Conservation (phyloP, 192 early-diverging fungal species). For the Dimargaris cristalligena region DNA sequence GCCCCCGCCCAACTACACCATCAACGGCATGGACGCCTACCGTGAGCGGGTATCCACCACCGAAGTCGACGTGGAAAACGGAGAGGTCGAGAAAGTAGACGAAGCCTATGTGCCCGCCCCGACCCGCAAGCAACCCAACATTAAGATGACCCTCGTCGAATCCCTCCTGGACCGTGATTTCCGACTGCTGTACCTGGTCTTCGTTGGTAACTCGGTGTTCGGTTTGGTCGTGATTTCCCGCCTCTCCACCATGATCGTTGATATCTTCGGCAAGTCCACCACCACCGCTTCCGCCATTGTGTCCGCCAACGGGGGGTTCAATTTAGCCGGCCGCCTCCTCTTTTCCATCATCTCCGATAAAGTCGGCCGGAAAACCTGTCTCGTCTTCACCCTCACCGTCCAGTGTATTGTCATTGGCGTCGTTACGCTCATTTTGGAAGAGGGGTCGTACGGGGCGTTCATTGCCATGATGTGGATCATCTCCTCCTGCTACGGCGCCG, state of each 20-base stretch:
- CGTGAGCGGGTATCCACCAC: constrained; percentile 15
- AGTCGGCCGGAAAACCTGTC: constrained; percentile 41
- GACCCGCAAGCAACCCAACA: not conserved
- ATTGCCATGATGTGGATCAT: constrained; percentile 36
- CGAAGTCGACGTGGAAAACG: constrained; percentile 10
- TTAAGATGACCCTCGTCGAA: constrained; percentile 27
- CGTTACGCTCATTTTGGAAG: constrained; percentile 36
- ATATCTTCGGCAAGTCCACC: constrained; percentile 28
- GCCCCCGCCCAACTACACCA: constrained; percentile 46
- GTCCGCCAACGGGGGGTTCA: constrained; percentile 41
- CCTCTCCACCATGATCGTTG: constrained; percentile 32
- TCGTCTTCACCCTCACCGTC: constrained; percentile 33
- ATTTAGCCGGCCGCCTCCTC: constrained; percentile 37
- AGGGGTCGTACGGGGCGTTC: constrained; percentile 34
- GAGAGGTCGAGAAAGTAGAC: not conserved
- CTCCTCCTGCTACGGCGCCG: constrained; percentile 55
- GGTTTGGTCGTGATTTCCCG: constrained; percentile 43
- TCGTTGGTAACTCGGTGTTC: constrained; percentile 40
- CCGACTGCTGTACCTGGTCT: constrained; percentile 39
- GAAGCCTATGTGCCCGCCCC: constrained; percentile 7
- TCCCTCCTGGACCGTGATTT: constrained; percentile 37
- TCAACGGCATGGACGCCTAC: constrained; percentile 41
- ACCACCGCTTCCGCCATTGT: constrained; percentile 28
- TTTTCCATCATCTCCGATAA: constrained; percentile 33
- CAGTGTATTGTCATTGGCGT: constrained; percentile 38